Percentiles rank a stretch among this genome's conserved stretches.
Evolutionary conservation across 2,329 filamentous ascomycete genomes (phyloP).

Genomic region (Triangularia setosa): DNA sequence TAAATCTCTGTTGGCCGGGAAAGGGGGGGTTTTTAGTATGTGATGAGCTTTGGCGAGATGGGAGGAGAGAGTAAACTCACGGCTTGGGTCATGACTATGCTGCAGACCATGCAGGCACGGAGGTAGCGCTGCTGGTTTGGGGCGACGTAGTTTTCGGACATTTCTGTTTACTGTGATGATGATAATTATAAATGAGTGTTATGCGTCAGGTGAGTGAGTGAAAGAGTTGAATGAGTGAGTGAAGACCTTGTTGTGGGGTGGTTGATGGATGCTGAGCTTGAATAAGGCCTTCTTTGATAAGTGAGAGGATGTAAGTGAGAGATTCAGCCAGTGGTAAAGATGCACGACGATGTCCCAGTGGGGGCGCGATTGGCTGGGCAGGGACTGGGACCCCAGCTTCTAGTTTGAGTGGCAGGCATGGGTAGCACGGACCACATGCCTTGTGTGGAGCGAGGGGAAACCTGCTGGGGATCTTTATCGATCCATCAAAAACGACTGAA

Average conservation of each 20-base stretch:
- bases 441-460: conserved; percentile 4
- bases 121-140: conserved; percentile 77
- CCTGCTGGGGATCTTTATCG: not conserved
- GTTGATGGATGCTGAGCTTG: not conserved
- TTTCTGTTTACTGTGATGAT: conserved; percentile 24
- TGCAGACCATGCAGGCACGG: conserved; percentile 98
- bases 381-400: not conserved
- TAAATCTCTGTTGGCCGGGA: conserved; percentile 55
- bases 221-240: not conserved
- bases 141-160: conserved; percentile 62
- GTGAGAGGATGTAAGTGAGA: not conserved
- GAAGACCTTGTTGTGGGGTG: not conserved
- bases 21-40: not conserved
- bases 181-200: not conserved
- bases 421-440: conserved; percentile 18
- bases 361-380: not conserved
- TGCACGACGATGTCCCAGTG: conserved; percentile 3
- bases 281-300: conserved; percentile 4
- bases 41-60: not conserved
- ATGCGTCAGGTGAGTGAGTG: not conserved
- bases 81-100: conserved; percentile 78
- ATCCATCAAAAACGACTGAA: not conserved
- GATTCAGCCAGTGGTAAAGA: not conserved
- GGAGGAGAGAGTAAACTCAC: conserved; percentile 42
- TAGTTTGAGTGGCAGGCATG: conserved; percentile 3